Base-by-base conservation (phyloP, 768 basidiomycete genomes). In the Ramaria rubella region DNA sequence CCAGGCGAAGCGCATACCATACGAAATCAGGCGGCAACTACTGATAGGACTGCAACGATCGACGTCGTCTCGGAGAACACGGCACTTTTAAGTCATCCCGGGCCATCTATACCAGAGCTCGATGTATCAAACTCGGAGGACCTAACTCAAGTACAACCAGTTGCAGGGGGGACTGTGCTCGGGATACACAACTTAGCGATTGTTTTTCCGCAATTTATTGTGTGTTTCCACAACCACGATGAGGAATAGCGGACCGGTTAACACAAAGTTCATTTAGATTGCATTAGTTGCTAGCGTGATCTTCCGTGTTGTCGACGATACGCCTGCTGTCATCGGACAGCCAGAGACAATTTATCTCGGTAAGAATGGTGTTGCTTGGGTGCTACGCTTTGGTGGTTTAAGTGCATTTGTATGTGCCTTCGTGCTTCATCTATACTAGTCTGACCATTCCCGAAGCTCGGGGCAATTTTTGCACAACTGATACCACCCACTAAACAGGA, bases 181-280 rank as follows among this genome's bases (percentile, higher is more conserved):
- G 94, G 94, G 3, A 93, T 97, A 38, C 94, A 97, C 66, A 97
- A 97, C 66, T 76, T 97, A 17, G 90, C 94, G 4, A 93, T 97
- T 58, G 94, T 97, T 26, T 83, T 92, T 72, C 94, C 94, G 21
- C 94, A 97, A 63, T 89, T 97, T 67, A 78, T 94, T 52, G 94
- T 94, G 66, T 62, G 91, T 78, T 3, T 36, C 17, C 17, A 26
- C n/a, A n/a, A n/a, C n/a, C n/a, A n/a, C n/a, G n/a, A n/a, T n/a
- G n/a, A n/a, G n/a, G n/a, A n/a, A n/a, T n/a, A n/a, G n/a, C n/a
- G n/a, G n/a, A 49, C 58, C 3, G 57, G 5, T 5, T n/a, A 29
- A 34, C 45, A 56, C 62, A 45, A 5, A 8, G 11, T 19, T 6
- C 27, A 4, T 19, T 2, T 52, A 91, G 93, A 85, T 92, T 58